These are phyloP conservation scores for Sporisorium sorghi DNA, from an alignment of 1,284 basidiomycete species.

Conservation along the genomic window DNA sequence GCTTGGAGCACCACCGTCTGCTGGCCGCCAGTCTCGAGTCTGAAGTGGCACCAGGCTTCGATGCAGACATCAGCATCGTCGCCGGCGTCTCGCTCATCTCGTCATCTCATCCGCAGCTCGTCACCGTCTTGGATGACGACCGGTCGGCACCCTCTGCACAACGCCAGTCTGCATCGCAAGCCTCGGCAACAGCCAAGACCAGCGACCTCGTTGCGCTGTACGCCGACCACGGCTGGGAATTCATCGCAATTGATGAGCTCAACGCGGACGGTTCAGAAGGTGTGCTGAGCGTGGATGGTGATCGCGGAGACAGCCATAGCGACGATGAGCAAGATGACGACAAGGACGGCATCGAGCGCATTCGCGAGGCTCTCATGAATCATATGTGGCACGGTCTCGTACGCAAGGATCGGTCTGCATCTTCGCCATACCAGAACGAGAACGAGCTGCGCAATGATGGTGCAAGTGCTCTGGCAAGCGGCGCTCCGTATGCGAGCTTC, in stretches of 20 bases:
- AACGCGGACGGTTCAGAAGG: constrained; percentile 11
- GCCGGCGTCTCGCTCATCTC: constrained; percentile 31
- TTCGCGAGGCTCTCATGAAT: constrained; percentile 58
- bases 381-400: constrained; percentile 58
- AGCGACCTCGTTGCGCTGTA: constrained; percentile 55
- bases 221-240: constrained; percentile 60
- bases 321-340: constrained; percentile 31
- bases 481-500: constrained; percentile 7
- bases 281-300: not conserved
- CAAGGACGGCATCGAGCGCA: constrained; percentile 51
- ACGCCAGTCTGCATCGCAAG: not conserved
- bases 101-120: constrained; percentile 9
- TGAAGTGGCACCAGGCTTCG: constrained; percentile 23
- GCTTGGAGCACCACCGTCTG: constrained; percentile 25
- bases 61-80: constrained; percentile 43
- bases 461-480: not conserved
- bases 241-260: constrained; percentile 49
- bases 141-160: not conserved
- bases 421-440: not conserved
- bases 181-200: constrained; percentile 4
- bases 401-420: constrained; percentile 28
- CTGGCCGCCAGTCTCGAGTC: constrained; percentile 22
- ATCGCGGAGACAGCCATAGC: constrained; percentile 23
- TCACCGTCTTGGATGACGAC: constrained; percentile 24
- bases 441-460: not conserved